These are phyloP conservation scores for Vicia villosa DNA, from an alignment of 306 rosid genomes.

Conservation along the genomic window DNA sequence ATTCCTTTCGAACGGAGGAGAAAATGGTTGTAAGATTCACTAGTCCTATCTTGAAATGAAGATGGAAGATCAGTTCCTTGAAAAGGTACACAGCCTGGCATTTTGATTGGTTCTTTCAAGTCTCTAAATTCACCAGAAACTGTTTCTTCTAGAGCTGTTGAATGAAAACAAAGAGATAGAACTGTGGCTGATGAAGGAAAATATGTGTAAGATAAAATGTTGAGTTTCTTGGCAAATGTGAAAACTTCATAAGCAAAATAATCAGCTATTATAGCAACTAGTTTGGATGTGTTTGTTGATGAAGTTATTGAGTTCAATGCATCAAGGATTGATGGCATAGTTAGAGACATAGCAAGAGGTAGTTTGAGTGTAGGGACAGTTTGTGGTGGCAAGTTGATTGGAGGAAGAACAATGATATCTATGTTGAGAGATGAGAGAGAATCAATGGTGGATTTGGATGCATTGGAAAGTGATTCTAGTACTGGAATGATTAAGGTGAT, in stretches of 20 bases:
- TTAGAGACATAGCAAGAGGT: conserved; percentile 18
- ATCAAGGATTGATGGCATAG: conserved; percentile 16
- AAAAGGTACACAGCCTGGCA: conserved; percentile 41
- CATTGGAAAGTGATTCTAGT: conserved; percentile 18
- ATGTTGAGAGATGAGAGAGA: conserved; percentile 28
- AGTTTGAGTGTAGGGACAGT: not conserved
- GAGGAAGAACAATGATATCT: conserved; percentile 26
- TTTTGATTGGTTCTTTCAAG: conserved; percentile 3
- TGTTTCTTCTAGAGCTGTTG: conserved; percentile 14
- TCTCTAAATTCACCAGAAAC: conserved; percentile 31
- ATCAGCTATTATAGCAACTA: conserved; percentile 33
- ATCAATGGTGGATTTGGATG: not conserved
- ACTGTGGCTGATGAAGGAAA: conserved; percentile 11
- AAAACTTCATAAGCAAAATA: conserved; percentile 26
- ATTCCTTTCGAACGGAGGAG: not conserved
- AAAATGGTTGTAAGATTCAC: conserved; percentile 28
- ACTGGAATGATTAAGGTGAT: conserved; percentile 18
- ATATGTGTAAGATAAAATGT: conserved; percentile 31
- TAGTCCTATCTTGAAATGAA: conserved; percentile 28
- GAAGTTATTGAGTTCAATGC: conserved; percentile 20
- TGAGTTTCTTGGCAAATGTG: conserved; percentile 32
- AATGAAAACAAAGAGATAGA: not conserved
- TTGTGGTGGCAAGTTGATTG: not conserved
- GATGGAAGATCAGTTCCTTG: conserved; percentile 35
- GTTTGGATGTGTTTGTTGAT: not conserved